Evolutionary conservation across 192 early-diverging fungal genomes (phyloP).

Genomic region (Obelidium mucronatum): DNA sequence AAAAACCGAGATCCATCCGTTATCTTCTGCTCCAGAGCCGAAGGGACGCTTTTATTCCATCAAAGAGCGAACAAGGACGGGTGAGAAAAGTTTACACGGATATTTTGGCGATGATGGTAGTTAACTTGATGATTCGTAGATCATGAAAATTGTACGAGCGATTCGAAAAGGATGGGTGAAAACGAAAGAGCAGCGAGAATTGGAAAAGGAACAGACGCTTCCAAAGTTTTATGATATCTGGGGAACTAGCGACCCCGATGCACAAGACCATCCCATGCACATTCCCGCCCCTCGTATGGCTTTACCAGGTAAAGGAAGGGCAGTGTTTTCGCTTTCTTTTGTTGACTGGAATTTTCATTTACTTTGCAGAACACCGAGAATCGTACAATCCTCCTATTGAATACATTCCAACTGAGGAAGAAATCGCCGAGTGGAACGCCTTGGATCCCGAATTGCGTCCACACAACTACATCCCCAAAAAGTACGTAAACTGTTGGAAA

Average conservation of each 20-base stretch:
- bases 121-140: no score
- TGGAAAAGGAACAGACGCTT: conserved; percentile 6
- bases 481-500: no score
- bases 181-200: conserved; percentile 42
- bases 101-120: no score
- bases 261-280: conserved; percentile 71
- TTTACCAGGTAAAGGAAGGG: conserved; percentile 68
- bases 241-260: conserved; percentile 71
- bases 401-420: conserved; percentile 86
- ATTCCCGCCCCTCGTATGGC: conserved; percentile 90
- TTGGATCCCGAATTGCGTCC: conserved; percentile 80
- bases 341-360: no score
- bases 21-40: conserved; percentile 89
- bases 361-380: conserved; percentile 71
- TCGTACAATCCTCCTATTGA: conserved; percentile 98
- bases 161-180: conserved; percentile 82
- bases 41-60: conserved; percentile 96
- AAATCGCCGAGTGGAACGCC: conserved; percentile 80
- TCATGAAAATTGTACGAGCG: conserved; percentile 98
- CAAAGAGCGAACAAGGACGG: conserved; percentile 91
- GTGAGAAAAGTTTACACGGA: conserved; percentile 39
- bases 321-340: no score
- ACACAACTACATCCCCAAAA: conserved; percentile 70
- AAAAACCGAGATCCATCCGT: conserved; percentile 79
- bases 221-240: conserved; percentile 90